phyloP scores from a whole-genome alignment of 2,329 filamentous ascomycete genomes.

The Blumeriella jaapii region DNA sequence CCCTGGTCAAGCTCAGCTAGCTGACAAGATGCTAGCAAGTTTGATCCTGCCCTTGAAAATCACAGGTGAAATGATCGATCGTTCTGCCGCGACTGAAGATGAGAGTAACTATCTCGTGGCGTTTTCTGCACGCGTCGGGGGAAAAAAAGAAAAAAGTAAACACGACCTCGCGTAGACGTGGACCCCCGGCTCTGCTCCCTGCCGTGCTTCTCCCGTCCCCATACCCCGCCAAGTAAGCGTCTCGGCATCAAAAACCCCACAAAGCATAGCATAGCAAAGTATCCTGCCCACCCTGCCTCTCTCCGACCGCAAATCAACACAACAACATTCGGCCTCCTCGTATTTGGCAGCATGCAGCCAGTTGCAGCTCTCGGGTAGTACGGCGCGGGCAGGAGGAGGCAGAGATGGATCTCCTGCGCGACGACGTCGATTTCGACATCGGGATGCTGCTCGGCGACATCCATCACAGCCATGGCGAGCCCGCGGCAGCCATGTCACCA shows the following conservation, averaged over 20 bases:
- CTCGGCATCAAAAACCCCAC: neutral
- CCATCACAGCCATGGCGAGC: neutral
- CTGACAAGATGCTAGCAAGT: no score
- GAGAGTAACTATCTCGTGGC: no score
- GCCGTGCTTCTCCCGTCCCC: neutral
- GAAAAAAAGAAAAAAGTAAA: no score
- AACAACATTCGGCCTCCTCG: no score
- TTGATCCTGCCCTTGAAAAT: no score
- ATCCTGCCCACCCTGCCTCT: no score
- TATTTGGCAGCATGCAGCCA: slow-evolving; percentile 1
- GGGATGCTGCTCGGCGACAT: neutral
- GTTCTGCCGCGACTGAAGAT: no score
- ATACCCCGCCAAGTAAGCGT: neutral
- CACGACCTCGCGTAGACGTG: neutral
- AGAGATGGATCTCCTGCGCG: slow-evolving; percentile 2
- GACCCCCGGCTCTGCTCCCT: neutral
- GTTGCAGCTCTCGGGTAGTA: neutral
- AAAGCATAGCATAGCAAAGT: neutral
- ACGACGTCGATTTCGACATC: neutral
- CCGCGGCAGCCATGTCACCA: slow-evolving; percentile 15
- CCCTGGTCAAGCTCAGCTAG: no score
- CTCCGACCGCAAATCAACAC: no score
- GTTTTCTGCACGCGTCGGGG: no score
- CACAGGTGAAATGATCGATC: no score
- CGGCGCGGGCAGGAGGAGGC: neutral